Base-by-base conservation (phyloP, 768 basidiomycete genomes). In the Russula griseocarnosa region DNA sequence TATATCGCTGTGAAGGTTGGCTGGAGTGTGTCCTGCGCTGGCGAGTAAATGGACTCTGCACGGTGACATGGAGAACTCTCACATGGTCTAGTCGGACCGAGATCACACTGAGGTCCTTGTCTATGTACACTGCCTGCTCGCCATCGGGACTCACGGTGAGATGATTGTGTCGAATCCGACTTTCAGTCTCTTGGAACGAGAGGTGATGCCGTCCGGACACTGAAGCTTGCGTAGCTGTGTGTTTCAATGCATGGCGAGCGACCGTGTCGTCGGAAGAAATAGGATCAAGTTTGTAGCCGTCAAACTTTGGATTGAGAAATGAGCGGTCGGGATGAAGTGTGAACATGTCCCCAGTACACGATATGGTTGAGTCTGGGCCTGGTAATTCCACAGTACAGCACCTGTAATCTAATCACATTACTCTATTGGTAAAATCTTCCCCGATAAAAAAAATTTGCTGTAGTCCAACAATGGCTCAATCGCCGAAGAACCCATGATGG, bases 111-210 rank as follows among this genome's bases (percentile, higher is more conserved):
- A 82, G 80, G 4, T 83, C 77, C 38, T 80, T 76, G 69, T 93
- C 92, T 28, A 94, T 75, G 69, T 92, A 94, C 30, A 86, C 74
- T 3, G 84, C 84, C 26, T 77, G 77, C 24, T 77, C 74, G 13
- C 78, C 76, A 40, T 79, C 72, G 18, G 72, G 71, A 22, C 82
- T 81, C 3, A 83, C 74, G 14, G 80, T 75, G 16, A 94, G 80
- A 71, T 94, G 92, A 69, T 94, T 93, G 73, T 94, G 89, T 18
- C 86, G 82, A 63, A 94, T 90, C 55, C 92, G 80, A 70, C 87
- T 90, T 72, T 90, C 87, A 60, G 93, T 87, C 69, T 94, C 92
- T 62, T 90, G 82, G 69, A 92, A 89, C 2, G 86, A 84, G 24
- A 93, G 78, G 9, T 84, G 83, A 0, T 81, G 76, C 61, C 78